These are phyloP conservation scores for Trametes maxima DNA, from an alignment of 768 basidiomycete genomes.

Conservation along the genomic window DNA sequence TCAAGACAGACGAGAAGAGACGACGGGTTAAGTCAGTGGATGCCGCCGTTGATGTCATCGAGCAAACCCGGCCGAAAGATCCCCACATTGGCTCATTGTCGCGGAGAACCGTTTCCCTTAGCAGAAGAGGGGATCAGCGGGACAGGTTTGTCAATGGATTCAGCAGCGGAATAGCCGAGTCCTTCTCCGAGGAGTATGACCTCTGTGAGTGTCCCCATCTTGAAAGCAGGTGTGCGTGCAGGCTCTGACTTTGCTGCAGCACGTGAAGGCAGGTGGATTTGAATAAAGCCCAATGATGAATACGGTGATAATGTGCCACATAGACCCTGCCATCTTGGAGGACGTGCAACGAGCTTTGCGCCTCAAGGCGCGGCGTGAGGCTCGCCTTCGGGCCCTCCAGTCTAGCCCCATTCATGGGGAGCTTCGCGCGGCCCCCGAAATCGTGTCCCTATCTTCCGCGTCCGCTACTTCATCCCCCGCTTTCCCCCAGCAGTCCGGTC, in stretches of 20 bases:
- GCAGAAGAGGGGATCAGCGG: slow-evolving; percentile 16
- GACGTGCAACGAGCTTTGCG: slow-evolving; percentile 78
- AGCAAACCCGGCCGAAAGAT: slow-evolving; percentile 2
- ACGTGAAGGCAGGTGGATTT: slow-evolving; percentile 64
- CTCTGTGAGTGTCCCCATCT: slow-evolving; percentile 53
- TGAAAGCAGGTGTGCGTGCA: neutral
- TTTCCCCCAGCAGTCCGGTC: neutral
- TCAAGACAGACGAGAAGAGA: slow-evolving; percentile 28
- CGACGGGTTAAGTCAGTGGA: slow-evolving; percentile 37
- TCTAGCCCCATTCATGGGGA: slow-evolving; percentile 25
- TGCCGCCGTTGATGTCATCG: slow-evolving; percentile 12
- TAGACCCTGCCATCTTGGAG: slow-evolving; percentile 80
- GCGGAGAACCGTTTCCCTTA: slow-evolving; percentile 9
- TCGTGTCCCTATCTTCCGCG: slow-evolving; percentile 32
- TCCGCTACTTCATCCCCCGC: slow-evolving; percentile 38
- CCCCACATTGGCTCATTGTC: neutral
- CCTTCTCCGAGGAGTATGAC: slow-evolving; percentile 78
- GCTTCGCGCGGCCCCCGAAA: slow-evolving; percentile 30
- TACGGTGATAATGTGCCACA: neutral
- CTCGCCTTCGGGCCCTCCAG: slow-evolving; percentile 47
- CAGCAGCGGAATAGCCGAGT: slow-evolving; percentile 15
- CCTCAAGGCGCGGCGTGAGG: slow-evolving; percentile 74
- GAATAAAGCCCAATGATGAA: too few species aligned
- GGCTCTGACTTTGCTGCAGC: slow-evolving; percentile 43
- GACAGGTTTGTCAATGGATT: slow-evolving; percentile 6